Conservation (phyloP, 2,329 filamentous ascomycete species). For the Monilinia laxa region DNA sequence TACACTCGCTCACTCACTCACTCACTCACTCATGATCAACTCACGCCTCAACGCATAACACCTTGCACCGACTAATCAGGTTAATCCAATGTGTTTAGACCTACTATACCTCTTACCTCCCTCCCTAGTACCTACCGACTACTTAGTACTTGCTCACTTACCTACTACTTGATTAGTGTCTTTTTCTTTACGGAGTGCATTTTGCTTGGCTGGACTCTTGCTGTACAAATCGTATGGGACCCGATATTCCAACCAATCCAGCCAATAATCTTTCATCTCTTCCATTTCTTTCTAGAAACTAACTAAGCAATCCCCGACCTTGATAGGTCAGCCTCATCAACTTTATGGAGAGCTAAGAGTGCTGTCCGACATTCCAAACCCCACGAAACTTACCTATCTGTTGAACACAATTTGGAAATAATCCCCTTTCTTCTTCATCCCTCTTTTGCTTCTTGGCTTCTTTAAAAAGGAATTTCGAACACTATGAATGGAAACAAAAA, state of each 20-base stretch:
- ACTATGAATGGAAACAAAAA: neutral
- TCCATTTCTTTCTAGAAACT: neutral
- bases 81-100: too few relatives aligned
- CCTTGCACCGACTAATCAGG: too few relatives aligned
- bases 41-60: too few relatives aligned
- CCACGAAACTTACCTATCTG: conserved; percentile 18
- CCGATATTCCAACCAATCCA: neutral
- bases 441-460: neutral
- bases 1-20: too few relatives aligned
- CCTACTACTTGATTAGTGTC: too few relatives aligned
- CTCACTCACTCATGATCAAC: too few relatives aligned
- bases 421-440: conserved; percentile 7
- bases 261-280: neutral
- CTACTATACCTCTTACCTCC: too few relatives aligned
- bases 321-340: conserved; percentile 21
- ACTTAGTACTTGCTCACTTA: too few relatives aligned
- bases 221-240: conserved; percentile 14
- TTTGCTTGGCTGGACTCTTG: conserved; percentile 10
- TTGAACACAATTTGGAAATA: conserved; percentile 11
- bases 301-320: neutral
- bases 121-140: too few relatives aligned
- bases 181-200: neutral
- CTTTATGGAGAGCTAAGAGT: conserved; percentile 7
- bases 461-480: neutral
- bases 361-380: conserved; percentile 14